Percentiles rank a stretch among this genome's conserved stretches.
Evolutionary conservation across 2,329 filamentous ascomycete species (phyloP).

Genomic region (Cladophialophora yegresii): DNA sequence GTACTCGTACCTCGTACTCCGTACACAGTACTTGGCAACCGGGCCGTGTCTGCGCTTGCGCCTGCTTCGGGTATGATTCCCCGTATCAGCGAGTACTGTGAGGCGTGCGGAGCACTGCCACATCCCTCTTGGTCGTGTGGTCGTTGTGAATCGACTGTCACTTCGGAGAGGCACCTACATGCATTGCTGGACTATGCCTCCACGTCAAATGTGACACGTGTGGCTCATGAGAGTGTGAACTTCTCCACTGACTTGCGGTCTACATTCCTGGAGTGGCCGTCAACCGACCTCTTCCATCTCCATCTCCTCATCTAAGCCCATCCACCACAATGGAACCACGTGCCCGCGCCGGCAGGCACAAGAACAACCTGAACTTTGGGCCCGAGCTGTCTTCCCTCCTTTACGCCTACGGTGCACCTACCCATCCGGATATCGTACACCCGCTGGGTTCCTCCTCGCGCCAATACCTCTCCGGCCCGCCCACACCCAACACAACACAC

Average conservation of each 20-base stretch:
- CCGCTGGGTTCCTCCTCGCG: conserved; percentile 35
- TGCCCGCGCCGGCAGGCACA: conserved; percentile 75
- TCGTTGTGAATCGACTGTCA: not conserved
- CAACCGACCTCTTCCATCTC: not conserved
- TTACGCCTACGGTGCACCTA: conserved; percentile 50
- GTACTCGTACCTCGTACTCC: no score
- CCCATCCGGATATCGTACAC: conserved; percentile 36
- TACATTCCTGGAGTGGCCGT: not conserved
- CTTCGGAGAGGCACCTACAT: not conserved
- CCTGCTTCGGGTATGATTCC: not conserved
- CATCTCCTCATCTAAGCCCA: not conserved
- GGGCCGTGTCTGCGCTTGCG: not conserved
- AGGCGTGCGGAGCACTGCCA: not conserved
- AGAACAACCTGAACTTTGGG: conserved; percentile 77
- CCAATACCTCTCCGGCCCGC: conserved; percentile 27
- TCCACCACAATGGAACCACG: conserved; percentile 67
- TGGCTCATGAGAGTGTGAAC: not conserved
- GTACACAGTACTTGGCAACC: no score
- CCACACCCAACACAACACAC: conserved; percentile 32
- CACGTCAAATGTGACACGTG: not conserved
- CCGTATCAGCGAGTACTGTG: not conserved
- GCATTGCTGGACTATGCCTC: not conserved
- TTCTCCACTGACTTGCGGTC: not conserved
- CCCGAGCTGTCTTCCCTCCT: conserved; percentile 65
- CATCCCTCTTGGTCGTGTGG: not conserved